Evolutionary conservation across 352 stramenopile species (phyloP).

Genomic region (Globisporangium middletonii): DNA sequence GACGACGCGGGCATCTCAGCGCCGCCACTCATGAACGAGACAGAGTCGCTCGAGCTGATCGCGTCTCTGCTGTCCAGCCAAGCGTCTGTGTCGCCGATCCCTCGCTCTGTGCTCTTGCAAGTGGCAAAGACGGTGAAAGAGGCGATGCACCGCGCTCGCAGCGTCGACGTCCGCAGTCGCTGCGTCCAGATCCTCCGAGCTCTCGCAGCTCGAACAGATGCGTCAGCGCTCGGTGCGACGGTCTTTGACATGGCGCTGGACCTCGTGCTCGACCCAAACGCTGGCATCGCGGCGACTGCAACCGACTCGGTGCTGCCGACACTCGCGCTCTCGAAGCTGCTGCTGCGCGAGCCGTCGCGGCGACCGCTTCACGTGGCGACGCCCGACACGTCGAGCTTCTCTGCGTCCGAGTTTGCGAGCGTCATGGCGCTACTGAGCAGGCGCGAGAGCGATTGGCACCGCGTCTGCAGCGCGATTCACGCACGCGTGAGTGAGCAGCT

Average conservation of each 20-base stretch:
- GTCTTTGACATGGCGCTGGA: constrained; percentile 14
- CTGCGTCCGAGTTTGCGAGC: constrained; percentile 35
- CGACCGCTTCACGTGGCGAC: constrained; percentile 3
- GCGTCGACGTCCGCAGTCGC: background rate
- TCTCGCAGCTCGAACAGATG: constrained; percentile 4
- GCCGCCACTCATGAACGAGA: background rate
- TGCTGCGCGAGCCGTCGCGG: constrained; percentile 7
- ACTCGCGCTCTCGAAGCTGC: constrained; percentile 2
- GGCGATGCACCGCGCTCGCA: background rate
- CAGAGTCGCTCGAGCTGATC: constrained; percentile 8
- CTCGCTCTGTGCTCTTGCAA: background rate
- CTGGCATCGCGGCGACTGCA: background rate
- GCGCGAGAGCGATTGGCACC: constrained; percentile 32
- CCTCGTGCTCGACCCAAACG: constrained; percentile 11
- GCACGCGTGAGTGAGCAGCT: background rate
- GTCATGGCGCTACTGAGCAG: constrained; percentile 30
- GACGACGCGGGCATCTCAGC: background rate
- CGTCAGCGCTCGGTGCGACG: constrained; percentile 1
- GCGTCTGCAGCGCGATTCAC: constrained; percentile 15
- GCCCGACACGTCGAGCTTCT: constrained; percentile 16
- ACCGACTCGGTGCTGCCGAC: constrained; percentile 6
- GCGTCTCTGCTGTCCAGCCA: constrained; percentile 5
- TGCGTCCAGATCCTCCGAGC: constrained; percentile 11
- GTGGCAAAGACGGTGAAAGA: constrained; percentile 7
- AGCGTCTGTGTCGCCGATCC: background rate